Conservation (phyloP, 2,329 filamentous ascomycete genomes). For the Trichoderma cornu-damae region DNA sequence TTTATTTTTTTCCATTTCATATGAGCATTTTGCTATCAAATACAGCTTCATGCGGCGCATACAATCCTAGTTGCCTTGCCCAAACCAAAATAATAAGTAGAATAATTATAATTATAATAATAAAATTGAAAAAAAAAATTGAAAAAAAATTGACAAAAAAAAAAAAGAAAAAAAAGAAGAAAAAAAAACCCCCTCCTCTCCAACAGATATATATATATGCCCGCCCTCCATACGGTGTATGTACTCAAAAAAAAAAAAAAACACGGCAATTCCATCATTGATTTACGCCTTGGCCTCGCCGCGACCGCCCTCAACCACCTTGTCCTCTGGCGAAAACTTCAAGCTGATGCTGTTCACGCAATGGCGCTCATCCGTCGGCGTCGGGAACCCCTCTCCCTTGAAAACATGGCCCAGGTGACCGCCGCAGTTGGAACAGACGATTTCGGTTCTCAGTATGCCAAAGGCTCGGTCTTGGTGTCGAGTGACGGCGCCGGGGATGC, state of each 20-base stretch:
- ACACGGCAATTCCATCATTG: neutral
- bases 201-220: neutral
- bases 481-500: conserved; percentile 82
- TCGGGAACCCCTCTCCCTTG: conserved; percentile 78
- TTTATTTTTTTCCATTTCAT: no score
- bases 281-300: conserved; percentile 37
- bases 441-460: conserved; percentile 86
- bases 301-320: conserved; percentile 33
- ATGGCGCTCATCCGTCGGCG: conserved; percentile 91
- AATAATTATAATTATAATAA: no score
- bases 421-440: conserved; percentile 90
- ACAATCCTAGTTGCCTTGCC: no score
- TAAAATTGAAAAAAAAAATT: no score
- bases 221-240: no score
- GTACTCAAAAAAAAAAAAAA: no score
- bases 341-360: conserved; percentile 93
- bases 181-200: neutral
- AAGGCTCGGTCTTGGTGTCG: conserved; percentile 70
- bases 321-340: conserved; percentile 68
- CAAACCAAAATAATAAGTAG: no score
- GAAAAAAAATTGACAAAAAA: no score
- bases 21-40: no score
- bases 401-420: conserved; percentile 94
- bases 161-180: no score
- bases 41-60: no score